Base-by-base conservation (phyloP, 2,329 filamentous ascomycete genomes). In the Juglanconis sp. region DNA sequence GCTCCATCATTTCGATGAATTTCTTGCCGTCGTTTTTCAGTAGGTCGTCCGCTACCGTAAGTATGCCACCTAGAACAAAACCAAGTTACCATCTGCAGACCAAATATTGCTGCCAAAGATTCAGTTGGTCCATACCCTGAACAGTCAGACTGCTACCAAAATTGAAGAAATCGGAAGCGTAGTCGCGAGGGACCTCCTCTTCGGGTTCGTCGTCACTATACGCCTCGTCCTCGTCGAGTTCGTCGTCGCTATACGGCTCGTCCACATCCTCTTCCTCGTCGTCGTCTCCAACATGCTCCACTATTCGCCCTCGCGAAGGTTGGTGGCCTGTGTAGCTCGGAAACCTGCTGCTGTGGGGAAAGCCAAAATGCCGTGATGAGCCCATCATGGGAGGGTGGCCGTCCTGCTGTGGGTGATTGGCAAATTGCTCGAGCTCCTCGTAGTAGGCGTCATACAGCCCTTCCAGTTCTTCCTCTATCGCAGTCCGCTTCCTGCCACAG, bases 1-100 rank as follows among this genome's bases (percentile, higher is more conserved):
- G 94, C 75, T 99, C 95, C 95, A 99, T 99, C 95, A 99, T 99
- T 74, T 99, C 95, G 76, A 99, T 99, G 79, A 99, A 99, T 72
- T 96, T 96, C 76, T 96, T 96, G 70, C 95, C 95, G 76, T 99
- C 95, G 76, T 99, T 99, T 76, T 98, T 98, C 65, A 99, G 85
- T 66, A 99, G 83, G 77, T 99, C 95, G 80, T 99, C 95, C 74
- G 95, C 95, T 71, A 99, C 95, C 67, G 95, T 99, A 73, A 99
- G 87, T 76, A 99, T 97, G 73, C 95, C 96, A 81, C 95, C 93
- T 92, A 84, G 75, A 75, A 72, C n/a, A 51, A 40, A 55, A 13
- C 44, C 50, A 53, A 53, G 58, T 63, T 63, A 63, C 58, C 58
- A 63, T 56, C 47, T 49, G 48, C 40, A 54, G 71, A 73, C 70